Evolutionary conservation across 164 flowering plant species (phyloP).

Genomic region (Annona squamosa): DNA sequence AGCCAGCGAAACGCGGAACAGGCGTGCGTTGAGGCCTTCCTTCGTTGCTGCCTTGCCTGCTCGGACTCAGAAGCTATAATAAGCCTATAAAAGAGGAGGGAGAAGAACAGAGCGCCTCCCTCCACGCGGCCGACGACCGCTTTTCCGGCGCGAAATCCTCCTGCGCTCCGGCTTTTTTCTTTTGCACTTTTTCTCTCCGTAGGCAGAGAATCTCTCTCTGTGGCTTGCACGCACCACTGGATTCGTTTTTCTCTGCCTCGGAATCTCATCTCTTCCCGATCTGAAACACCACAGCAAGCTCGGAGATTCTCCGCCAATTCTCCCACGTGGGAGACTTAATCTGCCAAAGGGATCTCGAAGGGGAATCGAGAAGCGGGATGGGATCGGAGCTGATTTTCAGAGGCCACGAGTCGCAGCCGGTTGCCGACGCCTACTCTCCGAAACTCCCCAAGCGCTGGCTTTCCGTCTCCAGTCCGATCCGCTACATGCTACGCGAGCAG

Average conservation of each 20-base stretch:
- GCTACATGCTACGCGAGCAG: slow-evolving; percentile 73
- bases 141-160: slow-evolving; percentile 12
- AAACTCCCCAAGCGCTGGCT: slow-evolving; percentile 65
- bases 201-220: background rate
- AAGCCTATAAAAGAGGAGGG: background rate
- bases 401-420: slow-evolving; percentile 46
- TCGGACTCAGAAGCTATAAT: too few species aligned
- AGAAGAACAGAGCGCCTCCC: background rate
- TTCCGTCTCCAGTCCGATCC: slow-evolving; percentile 36
- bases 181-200: background rate
- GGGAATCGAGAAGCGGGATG: slow-evolving; percentile 4
- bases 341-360: background rate
- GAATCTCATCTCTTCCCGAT: background rate
- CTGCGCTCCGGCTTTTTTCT: background rate
- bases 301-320: background rate
- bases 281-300: background rate
- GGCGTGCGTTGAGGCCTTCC: background rate
- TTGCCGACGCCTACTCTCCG: slow-evolving; percentile 40
- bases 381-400: slow-evolving; percentile 28
- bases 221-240: background rate
- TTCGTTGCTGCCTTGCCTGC: background rate
- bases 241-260: background rate
- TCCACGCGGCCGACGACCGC: slow-evolving; percentile 9
- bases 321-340: background rate
- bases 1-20: background rate